These are phyloP conservation scores for Pterocarpus macrocarpus DNA, from an alignment of 306 rosid genomes.

Conservation along the genomic window DNA sequence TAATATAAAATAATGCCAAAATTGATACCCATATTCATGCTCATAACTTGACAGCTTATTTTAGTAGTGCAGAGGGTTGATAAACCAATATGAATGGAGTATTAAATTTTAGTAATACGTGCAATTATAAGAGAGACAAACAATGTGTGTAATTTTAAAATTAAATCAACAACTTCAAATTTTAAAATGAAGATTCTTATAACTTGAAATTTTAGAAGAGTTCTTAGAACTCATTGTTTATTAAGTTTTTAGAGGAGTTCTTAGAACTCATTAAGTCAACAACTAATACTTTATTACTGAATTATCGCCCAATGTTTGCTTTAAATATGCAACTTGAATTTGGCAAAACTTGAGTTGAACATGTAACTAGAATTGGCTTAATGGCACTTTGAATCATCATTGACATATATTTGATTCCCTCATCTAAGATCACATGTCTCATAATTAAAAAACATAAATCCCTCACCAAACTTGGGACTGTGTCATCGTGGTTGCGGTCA, in stretches of 20 bases:
- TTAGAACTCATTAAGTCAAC: background rate
- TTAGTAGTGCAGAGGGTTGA: background rate
- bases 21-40: background rate
- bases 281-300: too few relatives aligned
- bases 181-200: background rate
- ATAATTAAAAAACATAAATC: background rate
- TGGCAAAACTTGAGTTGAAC: background rate
- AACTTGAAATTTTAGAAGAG: background rate
- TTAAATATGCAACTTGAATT: background rate
- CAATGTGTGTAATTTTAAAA: background rate
- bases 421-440: background rate
- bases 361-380: background rate
- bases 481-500: slow-evolving; percentile 16
- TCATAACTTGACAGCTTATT: background rate
- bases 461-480: background rate
- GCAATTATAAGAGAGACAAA: background rate
- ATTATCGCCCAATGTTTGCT: background rate
- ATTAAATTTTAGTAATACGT: background rate
- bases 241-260: too few relatives aligned
- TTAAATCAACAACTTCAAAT: background rate
- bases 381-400: background rate
- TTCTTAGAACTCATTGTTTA: background rate
- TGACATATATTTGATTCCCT: background rate
- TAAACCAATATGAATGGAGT: background rate
- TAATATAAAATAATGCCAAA: background rate